phyloP scores from a whole-genome alignment of 2,329 filamentous ascomycete species.

The Iodosphaeria phyllophila region DNA sequence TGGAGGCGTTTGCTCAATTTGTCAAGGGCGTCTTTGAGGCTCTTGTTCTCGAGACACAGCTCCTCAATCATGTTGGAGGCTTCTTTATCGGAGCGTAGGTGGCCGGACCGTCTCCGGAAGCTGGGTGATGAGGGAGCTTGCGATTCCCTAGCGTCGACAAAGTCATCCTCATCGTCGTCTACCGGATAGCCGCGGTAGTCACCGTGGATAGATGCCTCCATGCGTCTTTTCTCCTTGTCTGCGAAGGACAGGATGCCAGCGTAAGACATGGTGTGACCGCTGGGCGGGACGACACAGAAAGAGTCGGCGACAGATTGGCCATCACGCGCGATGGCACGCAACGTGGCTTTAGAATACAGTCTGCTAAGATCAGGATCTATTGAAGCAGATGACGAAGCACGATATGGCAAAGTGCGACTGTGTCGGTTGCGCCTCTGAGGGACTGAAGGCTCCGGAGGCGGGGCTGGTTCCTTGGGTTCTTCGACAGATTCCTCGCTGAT shows the following conservation, averaged over 20 bases:
- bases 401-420: too few relatives aligned
- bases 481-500: constrained; percentile 28
- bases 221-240: constrained; percentile 44
- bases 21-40: constrained; percentile 69
- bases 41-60: constrained; percentile 71
- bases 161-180: constrained; percentile 67
- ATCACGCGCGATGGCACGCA: constrained; percentile 58
- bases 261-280: constrained; percentile 82
- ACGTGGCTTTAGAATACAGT: constrained; percentile 70
- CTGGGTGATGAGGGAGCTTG: constrained; percentile 23
- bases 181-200: too few relatives aligned
- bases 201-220: constrained; percentile 31
- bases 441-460: constrained; percentile 19
- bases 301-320: constrained; percentile 49
- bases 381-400: constrained; percentile 13
- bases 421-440: constrained; percentile 16
- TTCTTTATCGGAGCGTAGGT: constrained; percentile 22
- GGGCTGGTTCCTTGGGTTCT: constrained; percentile 17
- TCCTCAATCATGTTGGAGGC: constrained; percentile 64
- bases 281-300: constrained; percentile 89
- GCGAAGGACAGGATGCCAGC: constrained; percentile 66
- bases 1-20: constrained; percentile 75
- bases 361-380: constrained; percentile 61
- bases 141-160: constrained; percentile 71
- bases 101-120: constrained; percentile 20